Base-by-base conservation (phyloP, 176 grass and related monocot genomes). In the Pontederia crassipes region DNA sequence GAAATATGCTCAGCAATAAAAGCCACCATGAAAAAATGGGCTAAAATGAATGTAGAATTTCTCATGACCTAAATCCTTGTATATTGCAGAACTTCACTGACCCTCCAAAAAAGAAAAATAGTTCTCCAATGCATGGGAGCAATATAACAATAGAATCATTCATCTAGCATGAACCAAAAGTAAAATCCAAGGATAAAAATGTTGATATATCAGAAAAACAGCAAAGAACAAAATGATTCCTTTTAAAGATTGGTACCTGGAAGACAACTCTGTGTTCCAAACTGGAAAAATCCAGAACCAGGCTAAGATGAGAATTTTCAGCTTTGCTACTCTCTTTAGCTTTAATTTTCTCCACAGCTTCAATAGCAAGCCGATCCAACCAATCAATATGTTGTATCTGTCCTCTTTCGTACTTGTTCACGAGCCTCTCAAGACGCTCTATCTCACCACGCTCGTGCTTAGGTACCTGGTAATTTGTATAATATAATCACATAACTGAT, bases 181-280 rank as follows among this genome's bases (percentile, higher is more conserved):
- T 24, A 24, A 24, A 24, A 24, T 24, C 20, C 20, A 24, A 24
- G 20, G 20, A 24, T 24, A 24, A 24, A 24, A 24, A 24, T 24
- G 20, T 24, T 24, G 20, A 24, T 24, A 24, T 24, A 24, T 24
- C 20, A 24, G 20, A 24, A 24, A 24, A 24, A 24, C 20, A 24
- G 20, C 1, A 24, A 24, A 24, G 20, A 24, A 24, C 20, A 24
- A 24, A 24, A 24, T 40, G 32, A 40, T 40, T 40, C 6, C 15
- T 52, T 66, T 64, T 46, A 47, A 16, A 5, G 72, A 27, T 45
- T 51, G 73, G 58, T 67, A 40, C 84, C 93, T 97, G 93, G 66
- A 97, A 92, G 56, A 85, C 79, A 76, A 97, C 87, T 79, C 83
- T 82, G 64, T 97, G 93, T 54, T 97, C 93, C 26, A 97, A 91